These are phyloP conservation scores for Colletotrichum agaves DNA, from an alignment of 2,329 filamentous ascomycete species.

Conservation along the genomic window DNA sequence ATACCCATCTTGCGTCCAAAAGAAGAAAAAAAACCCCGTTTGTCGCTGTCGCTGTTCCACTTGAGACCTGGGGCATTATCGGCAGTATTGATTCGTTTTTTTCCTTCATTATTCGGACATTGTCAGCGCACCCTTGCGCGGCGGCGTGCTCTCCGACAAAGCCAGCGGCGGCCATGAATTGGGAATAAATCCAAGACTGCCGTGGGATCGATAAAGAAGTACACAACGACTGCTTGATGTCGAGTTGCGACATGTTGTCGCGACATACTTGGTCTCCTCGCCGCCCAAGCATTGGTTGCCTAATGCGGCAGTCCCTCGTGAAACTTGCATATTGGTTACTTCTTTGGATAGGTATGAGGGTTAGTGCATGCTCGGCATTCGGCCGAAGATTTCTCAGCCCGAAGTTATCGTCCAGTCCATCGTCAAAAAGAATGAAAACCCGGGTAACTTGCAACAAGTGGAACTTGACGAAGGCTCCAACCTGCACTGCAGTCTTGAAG, in stretches of 20 bases:
- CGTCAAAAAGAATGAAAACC: not conserved
- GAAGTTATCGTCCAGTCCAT: conserved; percentile 2
- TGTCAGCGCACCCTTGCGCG: too few relatives aligned
- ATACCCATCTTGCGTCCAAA: not conserved
- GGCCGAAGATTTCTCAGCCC: conserved; percentile 9
- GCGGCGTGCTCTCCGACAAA: too few relatives aligned
- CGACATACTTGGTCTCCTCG: too few relatives aligned
- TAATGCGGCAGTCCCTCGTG: not conserved
- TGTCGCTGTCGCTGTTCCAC: not conserved
- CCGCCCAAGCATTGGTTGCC: not conserved
- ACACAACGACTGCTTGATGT: too few relatives aligned
- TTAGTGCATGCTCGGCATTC: not conserved
- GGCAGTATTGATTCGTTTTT: too few relatives aligned
- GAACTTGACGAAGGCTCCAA: not conserved
- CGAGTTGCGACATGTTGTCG: too few relatives aligned
- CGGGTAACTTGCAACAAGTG: conserved; percentile 11
- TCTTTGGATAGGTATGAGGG: not conserved
- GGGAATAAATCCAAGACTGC: too few relatives aligned
- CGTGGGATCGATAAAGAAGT: too few relatives aligned
- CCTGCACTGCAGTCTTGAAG: too few relatives aligned
- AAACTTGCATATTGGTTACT: conserved; percentile 1
- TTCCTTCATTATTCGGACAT: too few relatives aligned
- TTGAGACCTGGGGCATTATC: not conserved
- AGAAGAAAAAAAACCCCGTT: too few relatives aligned
- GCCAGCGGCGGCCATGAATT: too few relatives aligned